Conservation (phyloP, 148 eudicot genomes). For the Camellia sinensis region DNA sequence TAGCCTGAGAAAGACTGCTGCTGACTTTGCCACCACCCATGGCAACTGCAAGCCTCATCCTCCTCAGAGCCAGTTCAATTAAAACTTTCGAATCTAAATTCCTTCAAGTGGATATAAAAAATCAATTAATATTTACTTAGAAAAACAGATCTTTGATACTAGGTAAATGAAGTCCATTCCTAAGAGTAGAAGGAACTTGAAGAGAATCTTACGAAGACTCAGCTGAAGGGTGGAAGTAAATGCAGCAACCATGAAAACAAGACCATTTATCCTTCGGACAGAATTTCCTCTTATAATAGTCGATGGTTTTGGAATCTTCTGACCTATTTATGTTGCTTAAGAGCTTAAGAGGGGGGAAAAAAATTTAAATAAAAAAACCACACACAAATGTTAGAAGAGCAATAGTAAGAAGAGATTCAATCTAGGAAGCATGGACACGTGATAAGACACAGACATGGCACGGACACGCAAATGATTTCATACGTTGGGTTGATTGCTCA, state of each 20-base stretch:
- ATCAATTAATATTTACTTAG: neutral
- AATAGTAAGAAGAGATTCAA: neutral
- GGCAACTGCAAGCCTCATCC: slow-evolving; percentile 74
- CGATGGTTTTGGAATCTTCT: slow-evolving; percentile 47
- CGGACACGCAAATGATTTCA: too few species aligned
- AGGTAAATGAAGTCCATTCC: neutral
- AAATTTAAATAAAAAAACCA: neutral
- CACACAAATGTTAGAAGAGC: neutral
- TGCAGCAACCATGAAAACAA: slow-evolving; percentile 67
- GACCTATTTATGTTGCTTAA: slow-evolving; percentile 45
- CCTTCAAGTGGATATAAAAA: slow-evolving; percentile 19
- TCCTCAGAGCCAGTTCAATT: slow-evolving; percentile 42
- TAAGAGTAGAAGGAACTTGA: neutral
- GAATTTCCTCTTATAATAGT: slow-evolving; percentile 63
- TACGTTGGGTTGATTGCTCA: neutral
- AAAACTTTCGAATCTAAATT: slow-evolving; percentile 41
- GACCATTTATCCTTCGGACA: slow-evolving; percentile 72
- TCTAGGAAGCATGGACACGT: too few species aligned
- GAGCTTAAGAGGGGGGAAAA: slow-evolving; percentile 31
- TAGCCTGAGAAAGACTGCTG: slow-evolving; percentile 51
- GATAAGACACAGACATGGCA: too few species aligned
- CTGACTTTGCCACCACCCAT: slow-evolving; percentile 72
- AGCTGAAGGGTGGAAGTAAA: slow-evolving; percentile 57
- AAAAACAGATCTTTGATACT: neutral
- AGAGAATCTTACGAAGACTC: slow-evolving; percentile 38